Percentiles rank a stretch among this genome's conserved stretches.
Conservation (phyloP, 2,329 filamentous ascomycete genomes). For the Fusarium musae region DNA sequence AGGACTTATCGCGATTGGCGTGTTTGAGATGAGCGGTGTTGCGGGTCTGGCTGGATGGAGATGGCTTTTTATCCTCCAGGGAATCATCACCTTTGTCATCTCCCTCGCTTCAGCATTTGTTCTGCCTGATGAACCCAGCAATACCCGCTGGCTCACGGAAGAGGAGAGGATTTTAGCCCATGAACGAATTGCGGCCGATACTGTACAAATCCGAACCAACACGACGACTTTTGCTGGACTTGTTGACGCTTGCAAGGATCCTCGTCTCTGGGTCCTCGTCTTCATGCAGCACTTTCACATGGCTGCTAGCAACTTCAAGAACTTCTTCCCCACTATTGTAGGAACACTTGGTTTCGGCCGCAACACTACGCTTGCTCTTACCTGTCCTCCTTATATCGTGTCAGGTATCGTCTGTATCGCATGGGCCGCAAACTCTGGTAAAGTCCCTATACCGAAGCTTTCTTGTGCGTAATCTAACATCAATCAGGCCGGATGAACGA, state of each 20-base stretch:
- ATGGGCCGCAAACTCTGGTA: slow-evolving; percentile 32
- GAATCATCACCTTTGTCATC: slow-evolving; percentile 37
- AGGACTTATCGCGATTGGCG: slow-evolving; percentile 56
- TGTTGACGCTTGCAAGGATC: slow-evolving; percentile 53
- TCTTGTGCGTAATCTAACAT: neutral
- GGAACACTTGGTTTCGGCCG: slow-evolving; percentile 58
- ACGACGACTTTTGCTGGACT: slow-evolving; percentile 54
- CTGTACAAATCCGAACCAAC: slow-evolving; percentile 51
- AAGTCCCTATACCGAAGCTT: accelerated
- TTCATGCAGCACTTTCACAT: slow-evolving; percentile 28
- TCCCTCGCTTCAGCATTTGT: slow-evolving; percentile 47
- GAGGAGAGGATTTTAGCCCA: slow-evolving; percentile 56
- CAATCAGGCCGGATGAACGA: slow-evolving; percentile 50
- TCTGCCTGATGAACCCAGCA: slow-evolving; percentile 52
- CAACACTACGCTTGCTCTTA: slow-evolving; percentile 61
- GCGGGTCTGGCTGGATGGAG: slow-evolving; percentile 44
- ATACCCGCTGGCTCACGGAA: slow-evolving; percentile 51
- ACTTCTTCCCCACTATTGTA: slow-evolving; percentile 52
- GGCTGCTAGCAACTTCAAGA: slow-evolving; percentile 45
- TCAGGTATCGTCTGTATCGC: slow-evolving; percentile 46
- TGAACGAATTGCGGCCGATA: slow-evolving; percentile 49
- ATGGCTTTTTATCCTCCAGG: slow-evolving; percentile 50
- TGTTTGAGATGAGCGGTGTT: slow-evolving; percentile 47
- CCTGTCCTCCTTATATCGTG: slow-evolving; percentile 60
- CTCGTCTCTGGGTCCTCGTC: slow-evolving; percentile 42